Evolutionary conservation across 176 grass and related monocot genomes (phyloP).

Genomic region (Cenchrus americanus): DNA sequence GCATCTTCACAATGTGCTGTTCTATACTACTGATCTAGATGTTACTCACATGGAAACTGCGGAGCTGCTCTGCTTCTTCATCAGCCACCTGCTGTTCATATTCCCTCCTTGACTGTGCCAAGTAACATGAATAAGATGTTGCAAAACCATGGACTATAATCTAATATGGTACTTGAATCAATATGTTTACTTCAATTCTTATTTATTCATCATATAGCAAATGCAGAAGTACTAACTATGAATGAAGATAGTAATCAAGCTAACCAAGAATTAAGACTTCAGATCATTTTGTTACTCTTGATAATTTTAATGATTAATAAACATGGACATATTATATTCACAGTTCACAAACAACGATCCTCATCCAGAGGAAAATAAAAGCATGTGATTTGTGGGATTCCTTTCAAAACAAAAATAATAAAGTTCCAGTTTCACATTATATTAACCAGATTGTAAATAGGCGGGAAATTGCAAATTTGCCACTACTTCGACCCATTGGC

Average conservation of each 20-base stretch:
- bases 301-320: slow-evolving; percentile 6
- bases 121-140: slow-evolving; percentile 39
- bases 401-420: not conserved
- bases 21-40: slow-evolving; percentile 2
- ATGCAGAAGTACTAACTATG: slow-evolving; percentile 10
- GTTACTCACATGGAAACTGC: slow-evolving; percentile 78
- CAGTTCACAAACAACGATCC: slow-evolving; percentile 14
- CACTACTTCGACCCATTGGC: not conserved
- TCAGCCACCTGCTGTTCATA: slow-evolving; percentile 81
- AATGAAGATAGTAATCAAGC: slow-evolving; percentile 11
- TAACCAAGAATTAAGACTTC: not conserved
- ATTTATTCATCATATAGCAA: slow-evolving; percentile 26
- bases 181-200: not conserved
- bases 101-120: slow-evolving; percentile 74
- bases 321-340: not conserved
- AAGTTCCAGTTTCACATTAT: not conserved
- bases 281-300: slow-evolving; percentile 14
- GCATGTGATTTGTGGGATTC: no score
- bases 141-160: slow-evolving; percentile 15
- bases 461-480: not conserved
- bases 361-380: slow-evolving; percentile 10
- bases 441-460: slow-evolving; percentile 5
- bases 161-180: not conserved
- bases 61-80: slow-evolving; percentile 86
- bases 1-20: not conserved